phyloP scores from a whole-genome alignment of 1,284 basidiomycete genomes.

The Phaffia rhodozyma region DNA sequence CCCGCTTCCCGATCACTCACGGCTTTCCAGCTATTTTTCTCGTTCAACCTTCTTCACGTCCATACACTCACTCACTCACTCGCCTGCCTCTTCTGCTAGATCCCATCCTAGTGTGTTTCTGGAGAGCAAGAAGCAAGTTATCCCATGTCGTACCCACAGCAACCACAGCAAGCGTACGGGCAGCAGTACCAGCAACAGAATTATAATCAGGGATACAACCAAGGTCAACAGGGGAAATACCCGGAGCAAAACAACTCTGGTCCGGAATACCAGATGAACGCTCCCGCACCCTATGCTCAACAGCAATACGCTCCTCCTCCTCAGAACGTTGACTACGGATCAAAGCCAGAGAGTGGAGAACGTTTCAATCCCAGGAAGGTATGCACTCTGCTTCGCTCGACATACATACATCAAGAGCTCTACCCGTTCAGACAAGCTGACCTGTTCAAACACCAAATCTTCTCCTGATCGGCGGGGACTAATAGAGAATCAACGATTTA shows the following conservation, averaged over 20 bases:
- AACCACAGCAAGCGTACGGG: constrained; percentile 8
- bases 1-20: too few species aligned
- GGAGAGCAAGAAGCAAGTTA: too few species aligned
- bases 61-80: too few species aligned
- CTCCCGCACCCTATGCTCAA: constrained; percentile 19
- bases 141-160: constrained; percentile 10
- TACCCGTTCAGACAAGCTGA: background rate
- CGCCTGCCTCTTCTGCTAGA: too few species aligned
- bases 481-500: constrained; percentile 50
- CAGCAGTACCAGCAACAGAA: constrained; percentile 17
- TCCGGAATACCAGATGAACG: constrained; percentile 25
- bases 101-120: too few species aligned
- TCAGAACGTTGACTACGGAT: constrained; percentile 2
- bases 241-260: constrained; percentile 1
- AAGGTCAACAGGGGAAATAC: constrained; percentile 15
- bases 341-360: constrained; percentile 34
- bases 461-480: background rate
- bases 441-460: background rate
- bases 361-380: constrained; percentile 54
- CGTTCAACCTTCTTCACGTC: too few species aligned
- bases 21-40: too few species aligned
- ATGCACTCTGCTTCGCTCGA: background rate
- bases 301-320: constrained; percentile 7
- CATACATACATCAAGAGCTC: background rate
- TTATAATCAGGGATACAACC: constrained; percentile 15